Evolutionary conservation across 305 asterid genomes (phyloP), one percentile per base, ranked within the genome.

Genomic region (Fraxinus dipetala): DNA sequence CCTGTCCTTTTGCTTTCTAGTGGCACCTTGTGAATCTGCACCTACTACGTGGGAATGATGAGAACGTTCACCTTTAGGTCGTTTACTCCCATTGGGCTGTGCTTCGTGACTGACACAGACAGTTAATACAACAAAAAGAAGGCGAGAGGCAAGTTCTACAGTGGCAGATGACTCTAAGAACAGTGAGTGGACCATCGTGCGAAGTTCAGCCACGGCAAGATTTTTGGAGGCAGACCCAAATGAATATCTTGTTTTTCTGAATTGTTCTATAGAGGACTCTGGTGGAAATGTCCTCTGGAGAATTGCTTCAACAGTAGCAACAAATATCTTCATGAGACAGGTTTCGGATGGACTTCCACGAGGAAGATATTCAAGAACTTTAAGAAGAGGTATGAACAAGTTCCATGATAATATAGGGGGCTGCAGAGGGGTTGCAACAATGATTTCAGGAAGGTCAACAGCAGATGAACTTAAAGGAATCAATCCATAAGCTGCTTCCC

Each of bases 401-500:
- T 92, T 91, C 99, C 99, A 96, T 10, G 99, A 96, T 61, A 96
- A 86, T 77, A 91, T 72, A 51, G 99, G 99, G 72, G 98, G 99
- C 85, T 94, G 98, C 87, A 96, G 82, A 34, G 99, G 99, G 20
- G 98, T 91, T 59, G 98, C 98, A 20, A 96, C 98, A 73, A 96
- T 78, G 77, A 94, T 93, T 87, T 96, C 99, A 48, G 99, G 99
- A 86, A 96, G 98, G 85, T 96, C 99, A 59, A 96, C 96, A 36
- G 91, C 96, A 22, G 98, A 94, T 78, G 99, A 96, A 83, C 97
- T 92, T 88, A 96, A 84, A 67, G 99, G 99, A 89, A 96, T 93
- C 87, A 96, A 87, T 72, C 99, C 99, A 86, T 96, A 96, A 63
- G 99, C 99, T 83, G 98, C 99, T 93, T 96, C 99, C 99, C 99